Evolutionary conservation across 306 rosid species (phyloP), one percentile per base, ranked within the genome.

Genomic region (Oxytropis ochrocephala): DNA sequence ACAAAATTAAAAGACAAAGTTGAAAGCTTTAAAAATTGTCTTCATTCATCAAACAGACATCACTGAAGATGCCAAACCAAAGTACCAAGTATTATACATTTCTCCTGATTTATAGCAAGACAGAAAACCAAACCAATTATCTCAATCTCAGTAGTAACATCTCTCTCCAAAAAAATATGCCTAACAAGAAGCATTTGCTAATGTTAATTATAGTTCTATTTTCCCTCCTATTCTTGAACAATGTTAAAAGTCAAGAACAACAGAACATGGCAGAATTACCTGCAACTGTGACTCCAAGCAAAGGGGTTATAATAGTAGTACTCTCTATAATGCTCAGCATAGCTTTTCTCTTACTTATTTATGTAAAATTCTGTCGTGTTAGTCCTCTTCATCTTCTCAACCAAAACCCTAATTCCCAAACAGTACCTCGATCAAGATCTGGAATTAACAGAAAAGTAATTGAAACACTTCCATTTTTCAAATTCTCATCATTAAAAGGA

Each of bases 391-490:
- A 42, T 42, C 21, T 60, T n/a, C 13, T 77, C 35, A 49, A 13
- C 12, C 80, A 0, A 11, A 57, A 56, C 13, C 8, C 64, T 17
- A 62, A 44, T 48, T 46, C 5, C 56, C 80, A 75, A 36, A 30
- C 3, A 69, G 19, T 49, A 27, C 12, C 69, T 30, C 65, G 78
- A 63, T 48, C 82, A 48, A 72, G 85, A 69, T 58, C 88, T 0
- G 99, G 99, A 1, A 66, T 87, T 1, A 87, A 88, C 19, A 88
- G 74, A 78, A 61, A 85, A 11, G 84, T 88, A 0, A 80, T 94
- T 8, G 90, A 87, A 56, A 74, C 96, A 30, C 97, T 94, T 12
- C 97, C 97, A 5, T 80, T 80, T 67, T 88, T 94, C 63, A 70
- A 81, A 61, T 88, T 91, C 79, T 94, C 97, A 24, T 78, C 87